Conservation (phyloP, 2,329 filamentous ascomycete genomes). For the Ascochyta clinopodiicola region DNA sequence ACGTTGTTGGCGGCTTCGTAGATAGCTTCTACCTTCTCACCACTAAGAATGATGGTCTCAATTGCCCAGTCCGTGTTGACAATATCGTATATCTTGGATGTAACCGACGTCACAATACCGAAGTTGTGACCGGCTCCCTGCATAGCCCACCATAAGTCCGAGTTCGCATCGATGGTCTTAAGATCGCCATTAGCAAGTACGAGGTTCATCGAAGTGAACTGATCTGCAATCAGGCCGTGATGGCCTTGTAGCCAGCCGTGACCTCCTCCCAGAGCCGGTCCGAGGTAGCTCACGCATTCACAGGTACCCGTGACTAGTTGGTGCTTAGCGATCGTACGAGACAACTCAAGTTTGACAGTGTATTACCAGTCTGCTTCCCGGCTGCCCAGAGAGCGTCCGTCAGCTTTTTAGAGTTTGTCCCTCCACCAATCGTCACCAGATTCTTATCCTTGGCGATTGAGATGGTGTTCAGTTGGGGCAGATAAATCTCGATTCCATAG, state of each 20-base stretch:
- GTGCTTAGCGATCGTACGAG: neutral
- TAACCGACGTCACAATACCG: constrained; percentile 57
- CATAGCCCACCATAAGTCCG: constrained; percentile 65
- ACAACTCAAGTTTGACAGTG: neutral
- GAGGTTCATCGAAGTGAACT: constrained; percentile 60
- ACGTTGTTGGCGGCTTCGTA: constrained; percentile 57
- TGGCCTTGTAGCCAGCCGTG: constrained; percentile 62
- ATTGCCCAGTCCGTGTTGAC: constrained; percentile 29
- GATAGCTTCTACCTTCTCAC: constrained; percentile 58
- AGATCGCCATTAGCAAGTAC: constrained; percentile 59
- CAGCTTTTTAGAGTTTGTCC: constrained; percentile 55
- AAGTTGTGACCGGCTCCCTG: constrained; percentile 66
- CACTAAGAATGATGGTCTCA: constrained; percentile 34
- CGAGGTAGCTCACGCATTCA: constrained; percentile 58
- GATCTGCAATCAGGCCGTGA: constrained; percentile 61
- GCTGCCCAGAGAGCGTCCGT: constrained; percentile 58
- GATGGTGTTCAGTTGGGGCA: constrained; percentile 55
- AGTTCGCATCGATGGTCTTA: constrained; percentile 48
- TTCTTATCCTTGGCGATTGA: constrained; percentile 52
- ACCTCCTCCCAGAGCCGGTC: constrained; percentile 64
- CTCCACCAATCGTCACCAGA: constrained; percentile 58
- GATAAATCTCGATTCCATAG: constrained; percentile 59
- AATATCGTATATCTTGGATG: constrained; percentile 54
- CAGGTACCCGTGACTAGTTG: constrained; percentile 47
- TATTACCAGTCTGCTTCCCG: constrained; percentile 58